These are phyloP conservation scores for Leccinum aurantiacum DNA, from an alignment of 768 basidiomycete genomes.

Conservation along the genomic window DNA sequence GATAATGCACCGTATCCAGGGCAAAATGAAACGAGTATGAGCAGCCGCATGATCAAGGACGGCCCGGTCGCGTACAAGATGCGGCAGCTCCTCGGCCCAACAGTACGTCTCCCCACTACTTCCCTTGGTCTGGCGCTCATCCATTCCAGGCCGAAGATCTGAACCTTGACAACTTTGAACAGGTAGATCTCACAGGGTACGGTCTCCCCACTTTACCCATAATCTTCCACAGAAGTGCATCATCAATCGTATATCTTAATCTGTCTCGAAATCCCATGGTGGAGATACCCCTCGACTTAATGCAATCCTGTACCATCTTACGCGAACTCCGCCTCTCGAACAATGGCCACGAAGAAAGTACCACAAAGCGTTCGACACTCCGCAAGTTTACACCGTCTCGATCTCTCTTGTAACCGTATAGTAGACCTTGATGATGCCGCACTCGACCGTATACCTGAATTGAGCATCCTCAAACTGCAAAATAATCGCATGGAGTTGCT, in stretches of 20 bases:
- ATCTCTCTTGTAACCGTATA: slow-evolving; percentile 91
- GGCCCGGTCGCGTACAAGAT: too few species aligned
- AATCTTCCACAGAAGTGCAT: slow-evolving; percentile 78
- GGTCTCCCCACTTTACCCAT: slow-evolving; percentile 88
- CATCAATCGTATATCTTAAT: slow-evolving; percentile 79
- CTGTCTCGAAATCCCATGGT: slow-evolving; percentile 94
- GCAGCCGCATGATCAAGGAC: too few species aligned
- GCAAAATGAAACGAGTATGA: too few species aligned
- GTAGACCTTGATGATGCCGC: slow-evolving; percentile 83
- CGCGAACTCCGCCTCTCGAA: slow-evolving; percentile 84
- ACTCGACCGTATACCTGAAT: slow-evolving; percentile 70
- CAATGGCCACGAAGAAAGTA: slow-evolving; percentile 91
- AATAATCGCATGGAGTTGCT: slow-evolving; percentile 91
- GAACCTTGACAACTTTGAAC: slow-evolving; percentile 66
- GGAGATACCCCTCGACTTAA: slow-evolving; percentile 95
- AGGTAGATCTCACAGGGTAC: slow-evolving; percentile 77
- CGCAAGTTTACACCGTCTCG: slow-evolving; percentile 70
- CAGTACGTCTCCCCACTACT: slow-evolving; percentile 42
- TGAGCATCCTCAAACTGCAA: slow-evolving; percentile 71
- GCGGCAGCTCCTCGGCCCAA: slow-evolving; percentile 54
- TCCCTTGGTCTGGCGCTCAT: neutral
- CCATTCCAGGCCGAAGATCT: slow-evolving; percentile 67
- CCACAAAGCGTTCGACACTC: slow-evolving; percentile 82
- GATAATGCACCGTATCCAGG: too few species aligned
- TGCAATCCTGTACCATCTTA: slow-evolving; percentile 80